Conservation (phyloP, 2,329 filamentous ascomycete species). For the Fonsecaea multimorphosa region DNA sequence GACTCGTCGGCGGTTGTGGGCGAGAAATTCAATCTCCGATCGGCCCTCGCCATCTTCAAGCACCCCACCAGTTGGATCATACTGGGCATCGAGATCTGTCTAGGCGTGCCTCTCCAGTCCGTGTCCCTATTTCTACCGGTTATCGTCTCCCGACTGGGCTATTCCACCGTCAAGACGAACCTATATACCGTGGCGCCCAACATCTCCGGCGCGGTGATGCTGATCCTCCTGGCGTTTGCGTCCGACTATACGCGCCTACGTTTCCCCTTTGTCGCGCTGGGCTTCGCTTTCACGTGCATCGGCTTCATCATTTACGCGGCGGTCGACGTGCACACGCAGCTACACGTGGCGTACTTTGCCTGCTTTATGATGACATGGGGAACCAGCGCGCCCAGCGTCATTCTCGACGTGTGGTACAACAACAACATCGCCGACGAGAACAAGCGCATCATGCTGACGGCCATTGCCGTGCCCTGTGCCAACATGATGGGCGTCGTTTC, state of each 20-base stretch:
- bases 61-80: slow-evolving; percentile 62
- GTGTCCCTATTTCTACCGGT: slow-evolving; percentile 65
- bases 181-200: slow-evolving; percentile 83
- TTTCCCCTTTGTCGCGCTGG: slow-evolving; percentile 75
- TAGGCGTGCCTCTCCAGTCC: slow-evolving; percentile 64
- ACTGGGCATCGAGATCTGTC: slow-evolving; percentile 62
- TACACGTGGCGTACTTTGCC: slow-evolving; percentile 75
- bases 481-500: slow-evolving; percentile 76
- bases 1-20: slow-evolving; percentile 72
- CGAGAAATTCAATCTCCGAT: slow-evolving; percentile 60
- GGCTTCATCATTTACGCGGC: slow-evolving; percentile 80
- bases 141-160: slow-evolving; percentile 61
- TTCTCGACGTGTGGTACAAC: slow-evolving; percentile 76
- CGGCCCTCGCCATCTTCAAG: slow-evolving; percentile 60
- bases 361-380: slow-evolving; percentile 86
- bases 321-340: slow-evolving; percentile 65
- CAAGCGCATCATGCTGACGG: slow-evolving; percentile 71
- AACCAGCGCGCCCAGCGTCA: slow-evolving; percentile 73
- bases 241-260: slow-evolving; percentile 58
- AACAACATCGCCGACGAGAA: slow-evolving; percentile 83
- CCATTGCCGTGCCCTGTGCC: slow-evolving; percentile 73
- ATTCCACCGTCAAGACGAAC: slow-evolving; percentile 69
- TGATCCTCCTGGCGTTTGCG: slow-evolving; percentile 19
- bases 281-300: slow-evolving; percentile 74
- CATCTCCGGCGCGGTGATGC: slow-evolving; percentile 68